phyloP scores from a whole-genome alignment of 2,329 filamentous ascomycete species.

The Ceratocystiopsis minuta region DNA sequence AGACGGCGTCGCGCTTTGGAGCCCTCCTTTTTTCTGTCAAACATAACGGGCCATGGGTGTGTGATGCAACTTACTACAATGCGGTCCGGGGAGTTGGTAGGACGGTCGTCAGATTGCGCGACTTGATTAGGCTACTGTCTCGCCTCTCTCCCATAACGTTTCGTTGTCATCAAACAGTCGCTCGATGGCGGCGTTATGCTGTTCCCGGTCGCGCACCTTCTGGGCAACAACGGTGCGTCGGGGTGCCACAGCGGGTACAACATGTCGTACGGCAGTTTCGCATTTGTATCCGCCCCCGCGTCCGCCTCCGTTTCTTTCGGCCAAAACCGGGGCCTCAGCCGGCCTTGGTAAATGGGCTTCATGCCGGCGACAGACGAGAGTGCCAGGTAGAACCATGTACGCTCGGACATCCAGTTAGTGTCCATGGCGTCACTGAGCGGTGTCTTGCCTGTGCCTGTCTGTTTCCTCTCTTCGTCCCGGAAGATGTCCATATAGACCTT shows the following conservation, averaged over 20 bases:
- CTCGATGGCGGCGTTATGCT: neutral
- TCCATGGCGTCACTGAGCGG: constrained; percentile 1
- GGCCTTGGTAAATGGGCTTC: neutral
- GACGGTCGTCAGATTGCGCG: too few relatives aligned
- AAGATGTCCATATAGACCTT: constrained; percentile 7
- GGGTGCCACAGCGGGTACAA: neutral
- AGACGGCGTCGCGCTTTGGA: too few relatives aligned
- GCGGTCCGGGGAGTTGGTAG: too few relatives aligned
- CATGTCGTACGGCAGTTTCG: neutral
- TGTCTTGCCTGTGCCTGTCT: neutral
- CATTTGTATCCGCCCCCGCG: neutral
- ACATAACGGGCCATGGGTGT: too few relatives aligned
- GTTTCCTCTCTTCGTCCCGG: constrained; percentile 5
- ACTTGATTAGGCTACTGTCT: too few relatives aligned
- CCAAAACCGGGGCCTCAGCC: neutral
- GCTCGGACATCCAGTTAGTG: neutral
- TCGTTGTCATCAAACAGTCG: neutral
- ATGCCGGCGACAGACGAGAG: neutral
- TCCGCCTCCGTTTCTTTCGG: neutral
- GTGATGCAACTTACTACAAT: too few relatives aligned
- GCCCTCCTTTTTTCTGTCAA: too few relatives aligned
- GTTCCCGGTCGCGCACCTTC: neutral
- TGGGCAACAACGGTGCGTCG: constrained; percentile 1
- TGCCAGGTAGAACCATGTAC: neutral
- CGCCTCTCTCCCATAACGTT: too few relatives aligned